A percentile compares a stretch with the other conserved stretches of the same genome.
These are phyloP conservation scores for Oldenlandia corymbosa DNA, from an alignment of 257 asterid species.

Conservation along the genomic window DNA sequence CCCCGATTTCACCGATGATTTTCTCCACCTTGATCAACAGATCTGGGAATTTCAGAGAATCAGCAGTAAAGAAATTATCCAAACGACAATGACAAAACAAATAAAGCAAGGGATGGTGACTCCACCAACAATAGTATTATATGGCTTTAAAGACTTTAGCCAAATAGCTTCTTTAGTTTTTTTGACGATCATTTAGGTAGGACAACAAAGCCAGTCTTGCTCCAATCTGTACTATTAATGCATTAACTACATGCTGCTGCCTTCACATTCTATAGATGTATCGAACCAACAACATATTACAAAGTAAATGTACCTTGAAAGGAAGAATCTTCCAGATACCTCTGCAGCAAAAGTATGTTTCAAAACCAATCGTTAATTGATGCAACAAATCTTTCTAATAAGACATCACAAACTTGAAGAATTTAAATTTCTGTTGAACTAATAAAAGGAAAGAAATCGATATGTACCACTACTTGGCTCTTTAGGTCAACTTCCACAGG, in stretches of 20 bases:
- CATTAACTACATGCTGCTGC: background rate
- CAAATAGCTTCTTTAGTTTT: background rate
- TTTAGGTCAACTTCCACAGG: conserved; percentile 39
- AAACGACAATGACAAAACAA: background rate
- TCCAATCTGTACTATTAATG: background rate
- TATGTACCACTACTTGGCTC: conserved; percentile 58
- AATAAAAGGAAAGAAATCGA: background rate
- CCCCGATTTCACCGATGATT: conserved; percentile 58
- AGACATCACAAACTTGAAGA: background rate
- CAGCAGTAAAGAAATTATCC: conserved; percentile 9
- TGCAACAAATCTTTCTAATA: background rate
- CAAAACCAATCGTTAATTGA: conserved; percentile 9
- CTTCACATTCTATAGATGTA: conserved; percentile 7
- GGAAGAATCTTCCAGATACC: conserved; percentile 60
- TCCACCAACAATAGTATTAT: background rate
- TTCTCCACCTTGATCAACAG: conserved; percentile 60
- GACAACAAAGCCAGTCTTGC: conserved; percentile 1
- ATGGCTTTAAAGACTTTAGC: background rate
- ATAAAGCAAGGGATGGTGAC: background rate
- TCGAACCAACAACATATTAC: background rate
- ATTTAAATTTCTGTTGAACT: background rate
- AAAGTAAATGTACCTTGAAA: conserved; percentile 45
- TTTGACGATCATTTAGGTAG: background rate
- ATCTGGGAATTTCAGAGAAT: conserved; percentile 42
- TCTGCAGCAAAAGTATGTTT: conserved; percentile 41